Percentiles rank a stretch among this genome's conserved stretches.
Evolutionary conservation across 139 green algal genomes (phyloP).

Genomic region (Pleodorina starrii): DNA sequence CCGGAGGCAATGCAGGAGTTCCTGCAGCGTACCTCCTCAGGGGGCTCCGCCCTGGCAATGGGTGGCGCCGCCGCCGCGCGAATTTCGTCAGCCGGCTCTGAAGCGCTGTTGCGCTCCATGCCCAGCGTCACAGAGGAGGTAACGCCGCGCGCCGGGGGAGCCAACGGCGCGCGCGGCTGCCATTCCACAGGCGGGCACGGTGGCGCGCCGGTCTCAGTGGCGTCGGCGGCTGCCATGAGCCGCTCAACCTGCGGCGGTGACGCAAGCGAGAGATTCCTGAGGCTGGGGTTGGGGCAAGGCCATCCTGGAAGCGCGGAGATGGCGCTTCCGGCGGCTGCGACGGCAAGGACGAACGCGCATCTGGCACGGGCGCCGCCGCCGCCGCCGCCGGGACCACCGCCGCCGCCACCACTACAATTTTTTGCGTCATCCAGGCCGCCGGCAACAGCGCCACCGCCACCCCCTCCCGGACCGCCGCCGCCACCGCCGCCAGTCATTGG

Average conservation of each 20-base stretch:
- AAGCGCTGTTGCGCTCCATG: not conserved
- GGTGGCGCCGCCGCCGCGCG: not conserved
- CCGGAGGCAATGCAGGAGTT: slow-evolving; percentile 36
- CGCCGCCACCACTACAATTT: not conserved
- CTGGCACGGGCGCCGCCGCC: not conserved
- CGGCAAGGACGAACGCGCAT: not conserved
- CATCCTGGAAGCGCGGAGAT: not conserved
- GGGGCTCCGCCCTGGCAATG: not conserved
- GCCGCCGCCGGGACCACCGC: slow-evolving; percentile 6
- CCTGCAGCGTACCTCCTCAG: not conserved
- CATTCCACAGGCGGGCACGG: not conserved
- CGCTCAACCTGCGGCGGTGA: not conserved
- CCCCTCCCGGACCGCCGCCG: not conserved
- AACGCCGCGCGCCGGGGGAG: not conserved
- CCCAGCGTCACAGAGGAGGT: not conserved
- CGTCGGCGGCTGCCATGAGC: not conserved
- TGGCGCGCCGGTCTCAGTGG: not conserved
- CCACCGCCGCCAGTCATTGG: not conserved
- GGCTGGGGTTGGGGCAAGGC: too few relatives aligned
- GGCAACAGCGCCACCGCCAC: not conserved
- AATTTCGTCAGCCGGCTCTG: not conserved
- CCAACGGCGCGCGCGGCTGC: not conserved
- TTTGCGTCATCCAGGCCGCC: not conserved
- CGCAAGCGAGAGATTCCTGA: too few relatives aligned
- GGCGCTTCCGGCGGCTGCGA: not conserved